A percentile compares a stretch with the other conserved stretches of the same genome.
phyloP scores from a whole-genome alignment of 208 protist genomes.

The Wallacemonas sp. region DNA sequence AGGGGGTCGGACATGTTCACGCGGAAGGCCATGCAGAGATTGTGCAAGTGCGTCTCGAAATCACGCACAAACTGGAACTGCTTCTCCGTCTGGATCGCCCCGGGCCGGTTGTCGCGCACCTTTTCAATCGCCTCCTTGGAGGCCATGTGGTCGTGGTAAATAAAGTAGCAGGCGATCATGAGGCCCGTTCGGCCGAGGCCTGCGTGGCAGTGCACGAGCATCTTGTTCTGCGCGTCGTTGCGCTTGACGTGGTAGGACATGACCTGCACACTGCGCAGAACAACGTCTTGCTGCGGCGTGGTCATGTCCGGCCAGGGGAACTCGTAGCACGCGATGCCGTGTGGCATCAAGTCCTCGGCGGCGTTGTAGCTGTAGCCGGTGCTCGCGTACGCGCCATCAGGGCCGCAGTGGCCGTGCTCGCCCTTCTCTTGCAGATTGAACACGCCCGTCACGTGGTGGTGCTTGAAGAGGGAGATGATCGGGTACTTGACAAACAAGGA shows the following conservation, averaged over 20 bases:
- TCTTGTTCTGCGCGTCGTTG: constrained; percentile 62
- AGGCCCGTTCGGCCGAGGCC: constrained; percentile 90
- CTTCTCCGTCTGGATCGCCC: constrained; percentile 84
- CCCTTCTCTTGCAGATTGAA: constrained; percentile 92
- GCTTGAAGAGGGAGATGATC: constrained; percentile 83
- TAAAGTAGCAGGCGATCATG: constrained; percentile 92
- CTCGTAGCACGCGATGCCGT: constrained; percentile 89
- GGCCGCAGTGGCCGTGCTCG: constrained; percentile 91
- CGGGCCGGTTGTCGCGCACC: constrained; percentile 68
- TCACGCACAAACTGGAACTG: constrained; percentile 85
- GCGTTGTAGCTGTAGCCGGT: constrained; percentile 92
- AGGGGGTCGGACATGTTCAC: constrained; percentile 77
- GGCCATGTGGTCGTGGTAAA: constrained; percentile 80
- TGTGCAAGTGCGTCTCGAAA: constrained; percentile 89
- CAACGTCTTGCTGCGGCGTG: constrained; percentile 84
- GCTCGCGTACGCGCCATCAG: constrained; percentile 80
- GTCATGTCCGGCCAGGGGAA: constrained; percentile 94
- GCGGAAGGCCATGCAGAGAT: constrained; percentile 78
- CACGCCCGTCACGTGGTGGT: constrained; percentile 75
- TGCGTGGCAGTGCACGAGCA: constrained; percentile 93
- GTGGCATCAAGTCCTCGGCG: constrained; percentile 83
- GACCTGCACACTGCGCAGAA: constrained; percentile 89
- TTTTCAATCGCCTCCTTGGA: constrained; percentile 74
- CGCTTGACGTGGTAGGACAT: constrained; percentile 89
- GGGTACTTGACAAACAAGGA: constrained; percentile 87